These are phyloP conservation scores for Fusarium coicis DNA, from an alignment of 2,329 filamentous ascomycete species.

Conservation along the genomic window DNA sequence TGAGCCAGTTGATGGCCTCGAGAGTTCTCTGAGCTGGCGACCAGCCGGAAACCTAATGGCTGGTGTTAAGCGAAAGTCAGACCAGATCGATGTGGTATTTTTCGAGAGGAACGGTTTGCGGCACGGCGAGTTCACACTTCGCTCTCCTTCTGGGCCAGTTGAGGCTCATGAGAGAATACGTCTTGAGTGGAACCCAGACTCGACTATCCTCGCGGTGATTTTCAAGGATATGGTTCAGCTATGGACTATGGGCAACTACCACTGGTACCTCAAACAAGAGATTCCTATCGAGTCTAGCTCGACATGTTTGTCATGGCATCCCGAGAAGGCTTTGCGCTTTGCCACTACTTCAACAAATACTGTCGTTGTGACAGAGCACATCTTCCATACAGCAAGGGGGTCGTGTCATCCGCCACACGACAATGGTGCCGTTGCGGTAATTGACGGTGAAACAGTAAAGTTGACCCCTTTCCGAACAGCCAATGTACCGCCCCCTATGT, in stretches of 20 bases:
- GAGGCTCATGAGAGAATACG: conserved; percentile 67
- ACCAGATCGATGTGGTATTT: conserved; percentile 85
- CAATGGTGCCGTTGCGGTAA: conserved; percentile 80
- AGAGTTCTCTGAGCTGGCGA: conserved; percentile 88
- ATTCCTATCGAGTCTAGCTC: conserved; percentile 59
- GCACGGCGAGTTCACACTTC: conserved; percentile 93
- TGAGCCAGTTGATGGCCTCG: conserved; percentile 93
- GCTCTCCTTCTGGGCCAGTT: conserved; percentile 68
- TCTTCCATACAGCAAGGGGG: conserved; percentile 75
- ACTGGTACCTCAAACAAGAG: conserved; percentile 98
- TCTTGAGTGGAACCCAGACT: conserved; percentile 91
- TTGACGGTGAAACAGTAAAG: conserved; percentile 84
- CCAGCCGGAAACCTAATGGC: conserved; percentile 91
- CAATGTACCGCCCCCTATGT: conserved; percentile 94
- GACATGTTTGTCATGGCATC: conserved; percentile 76
- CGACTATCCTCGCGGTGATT: conserved; percentile 86
- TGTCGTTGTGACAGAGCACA: conserved; percentile 72
- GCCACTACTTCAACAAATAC: conserved; percentile 62
- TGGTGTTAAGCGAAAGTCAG: conserved; percentile 77
- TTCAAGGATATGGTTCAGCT: conserved; percentile 82
- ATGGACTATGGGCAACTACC: conserved; percentile 97
- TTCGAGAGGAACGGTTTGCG: conserved; percentile 97
- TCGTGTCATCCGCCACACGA: conserved; percentile 78
- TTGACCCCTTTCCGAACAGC: conserved; percentile 85
- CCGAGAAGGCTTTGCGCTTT: conserved; percentile 81